Conservation (phyloP, 2,329 filamentous ascomycete genomes). For the Cladorrhinum sp. region DNA sequence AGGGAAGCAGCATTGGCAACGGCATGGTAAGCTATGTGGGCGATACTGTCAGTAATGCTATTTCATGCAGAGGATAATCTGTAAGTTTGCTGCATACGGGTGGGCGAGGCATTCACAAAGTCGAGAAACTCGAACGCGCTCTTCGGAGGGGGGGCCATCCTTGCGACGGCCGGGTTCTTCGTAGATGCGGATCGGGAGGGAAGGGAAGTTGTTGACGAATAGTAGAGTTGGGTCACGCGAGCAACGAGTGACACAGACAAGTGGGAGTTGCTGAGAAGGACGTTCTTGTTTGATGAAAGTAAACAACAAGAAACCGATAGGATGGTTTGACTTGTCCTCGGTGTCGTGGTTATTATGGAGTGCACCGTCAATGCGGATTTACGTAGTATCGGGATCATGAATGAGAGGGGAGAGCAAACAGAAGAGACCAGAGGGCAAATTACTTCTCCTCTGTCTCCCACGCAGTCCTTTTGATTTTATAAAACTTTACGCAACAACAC, state of each 20-base stretch:
- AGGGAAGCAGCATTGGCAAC: conserved; percentile 74
- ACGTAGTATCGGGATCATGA: not conserved
- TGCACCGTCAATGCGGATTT: not conserved
- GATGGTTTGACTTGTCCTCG: not conserved
- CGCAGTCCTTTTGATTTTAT: not conserved
- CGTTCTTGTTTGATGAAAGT: not conserved
- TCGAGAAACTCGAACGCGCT: conserved; percentile 80
- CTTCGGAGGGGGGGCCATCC: conserved; percentile 49
- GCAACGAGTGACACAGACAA: not conserved
- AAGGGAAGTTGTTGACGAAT: conserved; percentile 9
- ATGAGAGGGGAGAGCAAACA: not conserved
- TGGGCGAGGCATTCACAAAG: conserved; percentile 92
- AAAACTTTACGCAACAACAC: not conserved
- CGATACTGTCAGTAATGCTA: conserved; percentile 7
- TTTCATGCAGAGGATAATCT: not conserved
- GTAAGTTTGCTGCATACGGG: conserved; percentile 59
- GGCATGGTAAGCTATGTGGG: conserved; percentile 82
- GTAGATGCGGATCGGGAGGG: conserved; percentile 6
- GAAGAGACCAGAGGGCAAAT: not conserved
- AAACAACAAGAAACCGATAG: not conserved
- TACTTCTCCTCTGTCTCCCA: not conserved
- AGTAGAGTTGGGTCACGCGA: not conserved
- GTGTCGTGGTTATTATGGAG: not conserved
- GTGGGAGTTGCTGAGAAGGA: not conserved
- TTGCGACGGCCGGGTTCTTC: conserved; percentile 20